Conservation (phyloP, 768 basidiomycete species). For the Podaxis sp. region DNA sequence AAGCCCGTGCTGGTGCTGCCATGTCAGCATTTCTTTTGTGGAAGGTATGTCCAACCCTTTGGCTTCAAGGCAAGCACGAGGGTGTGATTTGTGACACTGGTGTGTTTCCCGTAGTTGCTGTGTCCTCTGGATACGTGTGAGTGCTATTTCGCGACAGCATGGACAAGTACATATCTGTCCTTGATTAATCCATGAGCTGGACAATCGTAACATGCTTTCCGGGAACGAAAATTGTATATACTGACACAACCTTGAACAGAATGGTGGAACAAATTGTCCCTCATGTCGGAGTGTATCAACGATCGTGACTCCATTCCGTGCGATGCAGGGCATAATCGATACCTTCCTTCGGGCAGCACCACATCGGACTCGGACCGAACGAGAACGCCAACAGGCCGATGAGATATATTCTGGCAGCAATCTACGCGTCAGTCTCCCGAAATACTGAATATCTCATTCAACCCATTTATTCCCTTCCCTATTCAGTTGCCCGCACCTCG, state of each 20-base stretch:
- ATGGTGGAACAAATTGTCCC: conserved; percentile 83
- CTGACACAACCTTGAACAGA: conserved; percentile 41
- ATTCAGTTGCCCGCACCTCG: conserved; percentile 71
- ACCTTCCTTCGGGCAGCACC: conserved; percentile 71
- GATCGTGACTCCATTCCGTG: conserved; percentile 69
- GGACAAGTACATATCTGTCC: background rate
- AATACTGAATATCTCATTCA: background rate
- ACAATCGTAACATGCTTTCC: background rate
- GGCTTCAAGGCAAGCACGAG: background rate
- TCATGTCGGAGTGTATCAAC: conserved; percentile 74
- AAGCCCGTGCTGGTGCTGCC: conserved; percentile 79
- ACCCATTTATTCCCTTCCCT: background rate
- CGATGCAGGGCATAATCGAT: conserved; percentile 72
- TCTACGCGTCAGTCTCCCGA: conserved; percentile 56
- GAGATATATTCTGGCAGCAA: conserved; percentile 68
- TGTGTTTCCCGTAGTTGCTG: conserved; percentile 55
- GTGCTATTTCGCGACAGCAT: conserved; percentile 28
- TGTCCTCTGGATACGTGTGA: conserved; percentile 80
- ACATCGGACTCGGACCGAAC: conserved; percentile 60
- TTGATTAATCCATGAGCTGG: background rate
- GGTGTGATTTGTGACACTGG: conserved; percentile 9
- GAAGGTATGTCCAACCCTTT: conserved; percentile 53
- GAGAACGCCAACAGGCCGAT: conserved; percentile 80
- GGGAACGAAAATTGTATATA: background rate
- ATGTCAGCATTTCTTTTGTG: conserved; percentile 91